A percentile compares a stretch with the other conserved stretches of the same genome.
These are phyloP conservation scores for Candida ficus DNA, from an alignment of 805 yeast genomes.

Conservation along the genomic window DNA sequence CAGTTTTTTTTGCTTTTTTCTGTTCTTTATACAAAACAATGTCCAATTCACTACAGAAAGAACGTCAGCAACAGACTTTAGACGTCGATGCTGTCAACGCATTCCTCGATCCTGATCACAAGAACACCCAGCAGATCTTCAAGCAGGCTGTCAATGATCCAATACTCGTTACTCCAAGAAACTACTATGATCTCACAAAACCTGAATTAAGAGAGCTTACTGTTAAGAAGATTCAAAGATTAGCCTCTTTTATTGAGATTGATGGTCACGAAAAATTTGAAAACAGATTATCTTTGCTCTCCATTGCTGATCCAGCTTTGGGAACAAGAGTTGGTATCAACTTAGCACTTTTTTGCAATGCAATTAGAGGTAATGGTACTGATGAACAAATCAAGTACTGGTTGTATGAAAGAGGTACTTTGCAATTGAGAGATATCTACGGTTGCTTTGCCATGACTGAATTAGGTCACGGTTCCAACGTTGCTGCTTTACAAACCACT, in stretches of 20 bases:
- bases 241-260: conserved; percentile 54
- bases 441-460: conserved; percentile 96
- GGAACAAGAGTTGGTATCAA: conserved; percentile 86
- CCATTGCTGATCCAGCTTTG: conserved; percentile 71
- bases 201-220: conserved; percentile 54
- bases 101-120: conserved; percentile 48
- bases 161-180: conserved; percentile 45
- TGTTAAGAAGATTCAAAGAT: conserved; percentile 54
- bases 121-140: conserved; percentile 43
- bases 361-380: conserved; percentile 86
- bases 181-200: conserved; percentile 55
- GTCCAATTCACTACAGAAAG: conserved; percentile 30
- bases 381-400: conserved; percentile 78
- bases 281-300: conserved; percentile 52
- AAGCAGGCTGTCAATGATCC: conserved; percentile 68
- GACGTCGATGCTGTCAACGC: conserved; percentile 44
- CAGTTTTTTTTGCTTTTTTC: no score
- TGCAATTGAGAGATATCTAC: conserved; percentile 46
- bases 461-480: conserved; percentile 90
- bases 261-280: conserved; percentile 39
- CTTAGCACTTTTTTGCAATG: conserved; percentile 75
- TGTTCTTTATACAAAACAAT: no score
- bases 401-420: conserved; percentile 67
- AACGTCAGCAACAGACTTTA: conserved; percentile 40
- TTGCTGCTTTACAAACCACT: conserved; percentile 89